Conservation (phyloP, 108 stramenopile genomes). For the Cyclotella sp. region DNA sequence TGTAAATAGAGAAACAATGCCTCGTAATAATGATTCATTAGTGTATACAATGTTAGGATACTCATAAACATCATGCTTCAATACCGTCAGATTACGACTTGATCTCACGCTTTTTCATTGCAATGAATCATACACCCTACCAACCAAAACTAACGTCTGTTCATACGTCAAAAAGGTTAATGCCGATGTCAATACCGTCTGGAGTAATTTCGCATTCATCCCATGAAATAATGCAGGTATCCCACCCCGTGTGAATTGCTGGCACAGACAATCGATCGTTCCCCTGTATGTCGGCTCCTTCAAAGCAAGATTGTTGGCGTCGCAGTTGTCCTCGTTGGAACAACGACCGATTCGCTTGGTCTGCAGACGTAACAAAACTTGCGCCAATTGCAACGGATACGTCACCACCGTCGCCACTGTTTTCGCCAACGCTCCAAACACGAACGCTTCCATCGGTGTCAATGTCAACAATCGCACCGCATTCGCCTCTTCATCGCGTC, state of each 20-base stretch:
- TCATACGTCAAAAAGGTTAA: constrained; percentile 93
- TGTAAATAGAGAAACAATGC: constrained; percentile 17
- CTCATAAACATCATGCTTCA: no score
- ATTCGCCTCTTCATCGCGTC: background rate
- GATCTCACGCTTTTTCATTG: constrained; percentile 1
- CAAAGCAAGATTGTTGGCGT: background rate
- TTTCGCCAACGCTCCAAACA: constrained; percentile 90
- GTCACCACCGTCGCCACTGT: constrained; percentile 86
- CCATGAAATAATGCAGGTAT: constrained; percentile 80
- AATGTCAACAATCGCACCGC: constrained; percentile 26
- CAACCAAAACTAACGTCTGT: constrained; percentile 67
- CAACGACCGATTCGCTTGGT: constrained; percentile 22
- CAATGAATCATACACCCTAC: constrained; percentile 22
- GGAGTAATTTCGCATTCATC: constrained; percentile 91
- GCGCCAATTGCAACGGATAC: constrained; percentile 90
- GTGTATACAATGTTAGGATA: no score
- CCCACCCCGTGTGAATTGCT: constrained; percentile 72
- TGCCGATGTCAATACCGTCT: constrained; percentile 90
- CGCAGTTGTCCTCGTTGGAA: background rate
- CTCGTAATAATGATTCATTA: no score
- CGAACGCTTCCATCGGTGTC: constrained; percentile 78
- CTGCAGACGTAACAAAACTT: constrained; percentile 61
- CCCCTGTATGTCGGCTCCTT: constrained; percentile 52
- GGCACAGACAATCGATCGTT: constrained; percentile 71
- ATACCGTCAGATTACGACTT: no score